These are phyloP conservation scores for Mucor piriformis DNA, from an alignment of 371 early-diverging fungal genomes.

Conservation along the genomic window DNA sequence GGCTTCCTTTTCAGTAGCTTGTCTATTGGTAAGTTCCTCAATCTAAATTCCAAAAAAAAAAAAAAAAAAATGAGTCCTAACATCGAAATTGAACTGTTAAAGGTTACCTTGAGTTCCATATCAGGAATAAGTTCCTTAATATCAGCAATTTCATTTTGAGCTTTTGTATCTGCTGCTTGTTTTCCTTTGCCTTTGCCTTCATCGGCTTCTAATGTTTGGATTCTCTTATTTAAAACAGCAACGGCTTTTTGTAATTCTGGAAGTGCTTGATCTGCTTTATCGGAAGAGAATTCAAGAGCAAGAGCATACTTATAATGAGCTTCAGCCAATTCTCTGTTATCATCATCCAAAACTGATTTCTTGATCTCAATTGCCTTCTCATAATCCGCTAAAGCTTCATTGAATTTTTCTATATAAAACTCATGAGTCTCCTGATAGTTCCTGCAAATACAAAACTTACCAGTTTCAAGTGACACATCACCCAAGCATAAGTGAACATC, in stretches of 20 bases:
- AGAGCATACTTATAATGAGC: slow-evolving; percentile 78
- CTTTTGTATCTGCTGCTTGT: slow-evolving; percentile 21
- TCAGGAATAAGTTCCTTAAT: slow-evolving; percentile 51
- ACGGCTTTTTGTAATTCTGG: slow-evolving; percentile 63
- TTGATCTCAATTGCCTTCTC: slow-evolving; percentile 73
- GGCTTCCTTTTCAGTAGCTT: slow-evolving; percentile 43
- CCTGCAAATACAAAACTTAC: slow-evolving; percentile 29
- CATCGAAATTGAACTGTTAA: background rate
- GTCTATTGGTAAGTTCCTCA: slow-evolving; percentile 40
- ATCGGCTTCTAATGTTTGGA: slow-evolving; percentile 33
- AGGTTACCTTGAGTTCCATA: slow-evolving; percentile 52
- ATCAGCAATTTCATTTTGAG: slow-evolving; percentile 43
- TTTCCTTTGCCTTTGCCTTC: slow-evolving; percentile 41
- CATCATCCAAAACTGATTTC: slow-evolving; percentile 52
- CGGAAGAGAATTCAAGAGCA: slow-evolving; percentile 66
- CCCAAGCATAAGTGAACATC: slow-evolving; percentile 78
- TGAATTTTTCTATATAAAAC: slow-evolving; percentile 72
- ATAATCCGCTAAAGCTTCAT: slow-evolving; percentile 79
- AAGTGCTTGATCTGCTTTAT: slow-evolving; percentile 55
- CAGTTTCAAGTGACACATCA: slow-evolving; percentile 87
- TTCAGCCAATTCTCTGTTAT: slow-evolving; percentile 84
- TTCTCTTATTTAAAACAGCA: slow-evolving; percentile 56
- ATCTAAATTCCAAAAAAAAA: slow-evolving; percentile 19
- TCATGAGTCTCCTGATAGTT: background rate
- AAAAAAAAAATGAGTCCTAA: background rate